Evolutionary conservation across 345 rosid species (phyloP), one percentile per base, ranked within the genome.

Genomic region (Arabis alpina): DNA sequence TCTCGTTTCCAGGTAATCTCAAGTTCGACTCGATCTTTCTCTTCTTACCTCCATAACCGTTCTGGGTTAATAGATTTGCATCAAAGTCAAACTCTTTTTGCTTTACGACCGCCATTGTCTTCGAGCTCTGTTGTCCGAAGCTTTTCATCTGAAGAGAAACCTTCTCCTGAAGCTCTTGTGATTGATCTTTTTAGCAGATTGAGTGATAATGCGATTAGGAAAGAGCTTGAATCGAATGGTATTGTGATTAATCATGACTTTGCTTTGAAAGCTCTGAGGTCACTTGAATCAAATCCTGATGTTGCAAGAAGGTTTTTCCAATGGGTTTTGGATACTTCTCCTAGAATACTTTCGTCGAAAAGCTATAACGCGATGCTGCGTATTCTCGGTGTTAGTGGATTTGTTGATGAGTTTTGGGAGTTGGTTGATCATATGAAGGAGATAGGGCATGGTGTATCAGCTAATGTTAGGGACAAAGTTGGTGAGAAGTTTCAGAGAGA

Each of bases 371-470:
- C 54, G 82, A 88, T 94, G 95, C 68, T 94, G 40, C 74, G 80
- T 44, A 84, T 82, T 42, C 40, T 88, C 47, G 95, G 92, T 53
- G 70, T 60, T 36, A 85, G 86, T 73, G 96, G 96, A 5, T 67
- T 61, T 54, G 73, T 79, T 42, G 80, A 80, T 59, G 90, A 88
- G 13, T 89, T 94, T 49, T 94, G 97, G 97, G 71, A 3, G 16
- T 80, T 91, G 77, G 86, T 82, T 74, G 89, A 75, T 61, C 70
- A 13, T n/a, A 88, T 89, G 97, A 91, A 85, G 90, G 74, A 67
- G 64, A 85, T 78, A 66, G 97, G 96, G 4, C 91, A 86, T 58
- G 97, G 99, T 5, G 84, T 94, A 2, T 83, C 93, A 5, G 82
- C 80, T 56, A 59, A 48, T 41, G 87, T 89, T 8, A 86, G 90